These are phyloP conservation scores for Viridothelium virens DNA, from an alignment of 495 filamentous ascomycete species.

Conservation along the genomic window DNA sequence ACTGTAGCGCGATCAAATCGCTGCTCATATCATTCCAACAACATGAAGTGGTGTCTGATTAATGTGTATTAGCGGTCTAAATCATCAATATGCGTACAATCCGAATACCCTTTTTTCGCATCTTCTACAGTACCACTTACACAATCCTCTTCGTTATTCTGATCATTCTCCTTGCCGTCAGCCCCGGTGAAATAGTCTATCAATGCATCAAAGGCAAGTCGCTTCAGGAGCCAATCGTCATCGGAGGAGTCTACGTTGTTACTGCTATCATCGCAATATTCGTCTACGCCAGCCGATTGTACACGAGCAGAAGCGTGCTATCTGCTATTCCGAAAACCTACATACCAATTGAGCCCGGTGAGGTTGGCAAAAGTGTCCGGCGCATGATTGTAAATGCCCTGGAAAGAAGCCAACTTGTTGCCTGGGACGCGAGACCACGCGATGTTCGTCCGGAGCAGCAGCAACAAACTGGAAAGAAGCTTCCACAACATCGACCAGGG, in stretches of 20 bases:
- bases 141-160: constrained; percentile 67
- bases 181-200: constrained; percentile 74
- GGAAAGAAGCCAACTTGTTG: constrained; percentile 68
- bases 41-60: too few relatives aligned
- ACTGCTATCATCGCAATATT: constrained; percentile 63
- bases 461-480: constrained; percentile 8
- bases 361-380: constrained; percentile 62
- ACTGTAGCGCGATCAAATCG: too few relatives aligned
- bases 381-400: constrained; percentile 65
- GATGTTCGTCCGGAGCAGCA: constrained; percentile 26
- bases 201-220: constrained; percentile 40
- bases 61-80: not conserved
- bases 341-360: constrained; percentile 73
- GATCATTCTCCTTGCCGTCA: constrained; percentile 64
- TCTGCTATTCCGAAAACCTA: constrained; percentile 74
- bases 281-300: constrained; percentile 82
- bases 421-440: constrained; percentile 68
- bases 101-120: constrained; percentile 56
- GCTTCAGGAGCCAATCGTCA: constrained; percentile 70
- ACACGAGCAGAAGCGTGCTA: constrained; percentile 70
- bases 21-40: too few relatives aligned
- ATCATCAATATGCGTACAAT: constrained; percentile 26
- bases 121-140: constrained; percentile 77
- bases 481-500: constrained; percentile 7
- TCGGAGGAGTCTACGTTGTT: constrained; percentile 68